Evolutionary conservation across 148 eudicot species (phyloP), one percentile per base, ranked within the genome.

Genomic region (Chenopodium berlandieri): DNA sequence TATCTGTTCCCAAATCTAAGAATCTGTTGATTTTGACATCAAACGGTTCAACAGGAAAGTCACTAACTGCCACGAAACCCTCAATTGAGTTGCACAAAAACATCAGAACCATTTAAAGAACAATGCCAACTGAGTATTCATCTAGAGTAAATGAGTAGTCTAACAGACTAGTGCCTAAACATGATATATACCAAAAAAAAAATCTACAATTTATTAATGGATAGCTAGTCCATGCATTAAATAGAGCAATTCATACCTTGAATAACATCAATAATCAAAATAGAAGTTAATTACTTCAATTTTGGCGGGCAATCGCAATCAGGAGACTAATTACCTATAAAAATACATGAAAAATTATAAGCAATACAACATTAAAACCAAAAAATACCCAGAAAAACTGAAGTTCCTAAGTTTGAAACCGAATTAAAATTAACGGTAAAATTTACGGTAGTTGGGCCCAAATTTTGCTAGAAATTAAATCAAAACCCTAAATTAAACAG

Each of bases 221-320:
- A 60, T 7, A 54, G 54, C 67, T 5, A 69, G 17, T 60, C 46
- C 71, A 60, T 16, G 44, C 17, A 14, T 25, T 46, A 13, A 78
- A 50, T 12, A 50, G 31, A 23, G 1, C 1, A 56, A 4, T 25
- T 22, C 11, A 75, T 75, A 83, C 83, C 86, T 83, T 79, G 60
- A 56, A 56, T 79, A 75, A 58, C 75, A 75, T 79, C 78, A 73
- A 78, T 25, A 73, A 64, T 73, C 71, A 76, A 40, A 58, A 40
- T 0, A 40, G 44, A 71, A 70, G n/a, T 44, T 66, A 7, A 66
- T 22, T 40, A n/a, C 46, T 19, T 66, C 32, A 25, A 73, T 47
- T 83, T 83, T 17, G 34, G 77, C 78, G 73, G 68, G 46, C 54
- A 71, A 58, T 74, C 37, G 74, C 23, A 71, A 82, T 82, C 72